Evolutionary conservation across 495 filamentous ascomycete genomes (phyloP), one percentile per base, ranked within the genome.

Genomic region (Aspergillus homomorphus): DNA sequence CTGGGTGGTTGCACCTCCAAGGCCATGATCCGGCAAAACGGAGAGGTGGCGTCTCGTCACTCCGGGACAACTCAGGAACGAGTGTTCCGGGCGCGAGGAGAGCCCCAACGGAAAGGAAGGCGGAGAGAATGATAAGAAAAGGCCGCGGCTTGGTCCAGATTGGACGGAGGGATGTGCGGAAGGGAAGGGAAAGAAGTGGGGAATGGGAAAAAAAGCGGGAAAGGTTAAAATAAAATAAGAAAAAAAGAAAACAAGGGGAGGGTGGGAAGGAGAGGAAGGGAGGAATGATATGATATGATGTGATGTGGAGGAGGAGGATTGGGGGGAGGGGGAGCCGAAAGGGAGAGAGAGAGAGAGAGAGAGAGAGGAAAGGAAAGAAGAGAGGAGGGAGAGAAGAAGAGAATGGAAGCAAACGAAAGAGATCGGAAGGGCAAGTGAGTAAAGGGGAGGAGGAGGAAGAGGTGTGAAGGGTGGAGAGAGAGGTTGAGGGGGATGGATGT

Each of bases 1-100:
- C 87, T 86, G 68, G 86, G 77, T 67, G 88, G 83, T 73, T 88
- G 87, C 78, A 91, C 84, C 67, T 88, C 84, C 81, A 92, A 87
- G 83, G 92, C 92, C 92, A 96, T 96, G 70, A 64, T 77, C 71
- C 58, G 75, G 69, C 56, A 63, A 69, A 59, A 63, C 67, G 62
- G 58, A 57, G 66, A 70, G 59, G 66, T 62, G 64, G 70, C 68
- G 65, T 64, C 69, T 73, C 73, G 72, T 72, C 72, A 76, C 71
- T 73, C 73, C 70, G 66, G 73, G 66, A 71, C 70, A 67, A 64
- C 70, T 73, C 71, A 69, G 67, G 63, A 62, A 73, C 63, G 66
- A 69, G 65, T 66, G 72, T 61, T 66, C 71, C 71, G 69, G n/a
- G 67, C 67, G 71, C 66, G 69, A 63, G 63, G 69, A 71, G 66